Base-by-base conservation (phyloP, 305 asterid genomes). In the Solanum chacoense region DNA sequence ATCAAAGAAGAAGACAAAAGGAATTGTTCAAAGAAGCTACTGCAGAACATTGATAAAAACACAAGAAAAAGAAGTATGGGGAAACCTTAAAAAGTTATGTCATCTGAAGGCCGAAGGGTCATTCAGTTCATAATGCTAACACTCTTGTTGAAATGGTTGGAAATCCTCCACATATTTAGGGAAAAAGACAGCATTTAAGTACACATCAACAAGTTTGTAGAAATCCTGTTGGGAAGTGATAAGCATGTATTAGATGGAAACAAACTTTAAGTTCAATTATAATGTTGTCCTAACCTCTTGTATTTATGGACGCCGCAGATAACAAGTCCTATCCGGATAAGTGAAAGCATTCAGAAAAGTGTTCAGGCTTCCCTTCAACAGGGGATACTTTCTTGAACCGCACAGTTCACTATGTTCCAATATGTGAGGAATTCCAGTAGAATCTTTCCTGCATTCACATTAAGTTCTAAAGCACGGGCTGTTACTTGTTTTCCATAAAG, bases 341-440 rank as follows among this genome's bases (percentile, higher is more conserved):
- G 99, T 97, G 92, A 97, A 96, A 87, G 99, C 99, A 92, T 97
- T 97, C 85, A 97, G 93, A 92, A 96, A 97, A 34, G 99, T 97
- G 86, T 97, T 92, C 94, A 97, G 93, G 91, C 99, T 97, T 88
- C 99, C 99, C 88, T 97, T 96, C 91, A 96, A 90, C 93, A 97
- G 93, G 50, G 16, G 50, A 40, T 40, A 40, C 50, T 40, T 40
- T 40, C 50, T 40, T 40, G 50, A 40, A 40, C 50, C 6, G 16
- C 50, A 40, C 50, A 11, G 50, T 40, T 11, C 50, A 40, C 50
- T 11, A 11, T 40, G 50, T 40, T 40, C 50, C 50, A 40, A 40
- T 40, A 11, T 11, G 50, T 40, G 50, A 40, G 50, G 16, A 40
- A 40, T 40, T 40, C 50, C 50, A 40, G 50, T 40, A 40, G 50